phyloP scores from a whole-genome alignment of 805 yeast species.

The Metschnikowia cubensis region DNA sequence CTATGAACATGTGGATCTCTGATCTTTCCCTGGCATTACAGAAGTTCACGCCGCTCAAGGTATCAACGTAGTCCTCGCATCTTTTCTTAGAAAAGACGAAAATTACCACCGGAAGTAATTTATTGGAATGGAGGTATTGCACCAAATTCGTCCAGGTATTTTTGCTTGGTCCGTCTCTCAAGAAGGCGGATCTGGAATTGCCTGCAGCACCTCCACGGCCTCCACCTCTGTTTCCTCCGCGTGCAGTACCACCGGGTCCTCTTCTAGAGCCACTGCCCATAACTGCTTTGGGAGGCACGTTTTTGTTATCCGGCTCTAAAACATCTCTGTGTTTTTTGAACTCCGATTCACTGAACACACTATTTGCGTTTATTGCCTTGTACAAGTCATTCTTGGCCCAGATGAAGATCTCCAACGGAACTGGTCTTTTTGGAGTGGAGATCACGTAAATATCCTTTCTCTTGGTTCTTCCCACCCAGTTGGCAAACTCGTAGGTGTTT shows the following conservation, averaged over 20 bases:
- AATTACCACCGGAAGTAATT: conserved; percentile 84
- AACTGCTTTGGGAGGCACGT: conserved; percentile 30
- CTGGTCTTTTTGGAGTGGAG: conserved; percentile 94
- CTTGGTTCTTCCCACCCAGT: conserved; percentile 97
- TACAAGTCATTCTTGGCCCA: conserved; percentile 76
- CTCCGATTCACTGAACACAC: conserved; percentile 63
- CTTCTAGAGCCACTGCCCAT: conserved; percentile 41
- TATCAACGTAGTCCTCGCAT: conserved; percentile 89
- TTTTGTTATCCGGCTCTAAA: conserved; percentile 38
- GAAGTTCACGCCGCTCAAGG: conserved; percentile 69
- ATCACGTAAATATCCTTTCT: conserved; percentile 94
- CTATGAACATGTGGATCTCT: conserved; percentile 90
- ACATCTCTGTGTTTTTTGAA: conserved; percentile 58
- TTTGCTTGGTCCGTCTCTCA: conserved; percentile 67
- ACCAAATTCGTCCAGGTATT: conserved; percentile 74
- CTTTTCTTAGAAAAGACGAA: conserved; percentile 92
- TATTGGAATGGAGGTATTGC: conserved; percentile 60
- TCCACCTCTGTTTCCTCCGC: conserved; percentile 38
- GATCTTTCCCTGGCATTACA: conserved; percentile 83
- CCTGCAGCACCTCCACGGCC: conserved; percentile 12
- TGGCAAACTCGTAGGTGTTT: conserved; percentile 96
- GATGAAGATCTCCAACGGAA: conserved; percentile 81
- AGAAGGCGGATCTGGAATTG: conserved; percentile 21
- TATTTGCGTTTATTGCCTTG: conserved; percentile 70
- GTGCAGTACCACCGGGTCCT: conserved; percentile 42